Base-by-base conservation (phyloP, 371 early-diverging fungal genomes). In the Mucor velutinosus region DNA sequence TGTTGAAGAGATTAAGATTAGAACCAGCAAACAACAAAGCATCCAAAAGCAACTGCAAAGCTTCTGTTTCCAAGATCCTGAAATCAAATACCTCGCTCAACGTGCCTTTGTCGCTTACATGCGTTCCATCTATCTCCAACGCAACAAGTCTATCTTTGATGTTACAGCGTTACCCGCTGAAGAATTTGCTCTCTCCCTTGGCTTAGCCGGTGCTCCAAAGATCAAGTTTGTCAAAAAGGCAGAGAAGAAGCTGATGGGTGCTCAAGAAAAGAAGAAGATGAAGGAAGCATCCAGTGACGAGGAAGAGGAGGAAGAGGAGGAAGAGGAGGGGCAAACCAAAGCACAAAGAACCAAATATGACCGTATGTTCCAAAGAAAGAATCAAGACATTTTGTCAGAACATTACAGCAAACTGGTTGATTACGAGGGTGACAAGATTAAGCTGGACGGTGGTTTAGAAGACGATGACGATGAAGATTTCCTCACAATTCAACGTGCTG, bases 81-180 rank as follows among this genome's bases (percentile, higher is more conserved):
- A 98, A 73, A 90, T 96, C 69, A 97, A 97, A 78, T 97, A 99
- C 75, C 83, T 98, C 29, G 97, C 91, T 10, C 97, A 98, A 81
- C 93, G 94, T 78, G 93, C 96, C 1, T 97, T 97, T 79, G 91
- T 97, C 37, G 94, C 94, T 7, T 98, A 97, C 73, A 86, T 98
- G 86, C 87, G 97, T 14, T 95, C 96, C 4, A 84, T 97, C 15
- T 92, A 93, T 67, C 74, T 97, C 59, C 96, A 97, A 73, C 85
- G 86, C 41, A 93, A 97, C 79, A 98, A 97, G 76, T 66, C 76
- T 3, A 83, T 96, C 21, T 97, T 98, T 73, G 89, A 94, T 59
- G 95, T 96, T 7, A 82, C 89, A 25, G 89, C 81, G 12, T 69
- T 99, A 47, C 99, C 98, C 1, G 85, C 89, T 1, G 95, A 95